Conservation (phyloP, 495 filamentous ascomycete genomes). For the Xylaria nigripes region DNA sequence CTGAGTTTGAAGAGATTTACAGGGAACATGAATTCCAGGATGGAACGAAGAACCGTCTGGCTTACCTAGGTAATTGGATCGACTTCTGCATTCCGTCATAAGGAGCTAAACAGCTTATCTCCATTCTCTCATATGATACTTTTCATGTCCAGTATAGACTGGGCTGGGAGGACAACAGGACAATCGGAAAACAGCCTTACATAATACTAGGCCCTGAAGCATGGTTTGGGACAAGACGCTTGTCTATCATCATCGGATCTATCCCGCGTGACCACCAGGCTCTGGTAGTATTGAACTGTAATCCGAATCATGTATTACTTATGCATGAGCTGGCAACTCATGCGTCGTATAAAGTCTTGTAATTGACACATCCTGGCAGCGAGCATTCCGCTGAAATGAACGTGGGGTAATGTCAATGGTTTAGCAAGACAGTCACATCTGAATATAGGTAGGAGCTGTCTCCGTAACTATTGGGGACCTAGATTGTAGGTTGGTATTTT, state of each 20-base stretch:
- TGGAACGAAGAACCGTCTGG: constrained; percentile 45
- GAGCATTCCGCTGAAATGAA: not conserved
- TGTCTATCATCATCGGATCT: too few species aligned
- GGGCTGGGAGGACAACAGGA: too few species aligned
- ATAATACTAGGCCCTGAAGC: too few species aligned
- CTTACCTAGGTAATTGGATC: constrained; percentile 78
- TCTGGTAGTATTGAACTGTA: not conserved
- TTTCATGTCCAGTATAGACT: too few species aligned
- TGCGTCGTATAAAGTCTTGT: not conserved
- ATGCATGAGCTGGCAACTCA: not conserved
- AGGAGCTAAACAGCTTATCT: not conserved
- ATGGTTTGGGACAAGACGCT: too few species aligned
- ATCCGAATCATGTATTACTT: not conserved
- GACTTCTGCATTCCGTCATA: constrained; percentile 58
- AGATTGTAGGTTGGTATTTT: too few species aligned
- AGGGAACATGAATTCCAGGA: constrained; percentile 48
- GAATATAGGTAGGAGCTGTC: too few species aligned
- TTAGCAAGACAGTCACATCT: too few species aligned
- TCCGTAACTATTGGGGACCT: too few species aligned
- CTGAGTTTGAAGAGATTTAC: constrained; percentile 68
- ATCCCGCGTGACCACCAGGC: not conserved
- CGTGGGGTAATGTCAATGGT: not conserved
- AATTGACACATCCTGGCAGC: not conserved
- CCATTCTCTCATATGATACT: too few species aligned
- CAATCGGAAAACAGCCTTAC: too few species aligned